A percentile compares a stretch with the other conserved stretches of the same genome.
Conservation (phyloP, 805 yeast species). For the Lipomyces kockii region DNA sequence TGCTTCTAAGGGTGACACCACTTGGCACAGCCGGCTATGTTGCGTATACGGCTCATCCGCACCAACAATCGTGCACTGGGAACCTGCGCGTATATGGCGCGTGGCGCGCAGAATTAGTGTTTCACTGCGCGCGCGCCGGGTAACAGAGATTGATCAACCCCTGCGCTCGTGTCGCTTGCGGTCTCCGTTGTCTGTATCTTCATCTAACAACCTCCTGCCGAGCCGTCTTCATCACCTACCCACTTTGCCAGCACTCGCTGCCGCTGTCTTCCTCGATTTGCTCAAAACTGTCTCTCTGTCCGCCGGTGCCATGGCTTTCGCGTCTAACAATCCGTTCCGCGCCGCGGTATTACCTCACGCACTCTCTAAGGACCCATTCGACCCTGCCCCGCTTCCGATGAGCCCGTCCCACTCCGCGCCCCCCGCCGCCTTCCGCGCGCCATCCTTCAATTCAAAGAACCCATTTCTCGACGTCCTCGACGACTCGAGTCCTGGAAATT, state of each 20-base stretch:
- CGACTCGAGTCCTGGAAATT: not conserved
- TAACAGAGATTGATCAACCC: not conserved
- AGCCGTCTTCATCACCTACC: not conserved
- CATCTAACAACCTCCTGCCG: not conserved
- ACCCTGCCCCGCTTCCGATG: slow-evolving; percentile 19
- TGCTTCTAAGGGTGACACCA: too few species aligned
- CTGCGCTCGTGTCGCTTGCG: not conserved
- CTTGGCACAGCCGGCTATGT: too few species aligned
- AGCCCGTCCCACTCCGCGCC: slow-evolving; percentile 29
- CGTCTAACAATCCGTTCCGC: slow-evolving; percentile 37
- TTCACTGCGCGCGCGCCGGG: not conserved
- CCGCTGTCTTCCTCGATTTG: not conserved
- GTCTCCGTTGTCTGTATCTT: not conserved
- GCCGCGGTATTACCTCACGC: slow-evolving; percentile 20
- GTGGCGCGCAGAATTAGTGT: not conserved
- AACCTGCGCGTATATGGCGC: not conserved
- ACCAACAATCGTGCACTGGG: not conserved
- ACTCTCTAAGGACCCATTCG: slow-evolving; percentile 8
- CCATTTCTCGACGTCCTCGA: slow-evolving; percentile 29
- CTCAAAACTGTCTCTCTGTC: not conserved
- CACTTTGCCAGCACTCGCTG: not conserved
- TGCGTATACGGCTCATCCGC: not conserved
- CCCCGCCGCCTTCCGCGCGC: slow-evolving; percentile 12
- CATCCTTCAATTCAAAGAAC: slow-evolving; percentile 22
- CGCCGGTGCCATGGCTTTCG: slow-evolving; percentile 24